Evolutionary conservation across 169 alveolate genomes (phyloP), one percentile per base, ranked within the genome.

Genomic region (Plasmodium cynomolgi): DNA sequence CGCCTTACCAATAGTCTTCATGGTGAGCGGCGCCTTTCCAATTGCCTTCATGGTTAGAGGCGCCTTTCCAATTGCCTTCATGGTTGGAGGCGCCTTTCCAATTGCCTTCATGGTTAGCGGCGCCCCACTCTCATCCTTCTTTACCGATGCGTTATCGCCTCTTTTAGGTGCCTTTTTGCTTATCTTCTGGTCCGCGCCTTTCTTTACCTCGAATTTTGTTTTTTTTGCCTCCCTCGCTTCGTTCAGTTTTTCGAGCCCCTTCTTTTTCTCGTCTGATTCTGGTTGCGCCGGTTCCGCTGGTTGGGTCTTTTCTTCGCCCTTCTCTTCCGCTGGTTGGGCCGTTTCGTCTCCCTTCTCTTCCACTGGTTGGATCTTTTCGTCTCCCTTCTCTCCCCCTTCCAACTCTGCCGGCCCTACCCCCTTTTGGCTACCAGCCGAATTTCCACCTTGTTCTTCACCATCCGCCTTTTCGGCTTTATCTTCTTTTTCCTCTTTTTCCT

Each of bases 201-300:
- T 68, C 56, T 85, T 85, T 75, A 56, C 23, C 58, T 85, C 90
- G 13, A 23, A 37, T 88, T 88, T 88, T 77, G 44, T 58, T 81
- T 79, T 88, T 79, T 88, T 80, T 23, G 81, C 31, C 68, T 88
- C 94, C 82, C 17, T 62, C 33, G 11, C 75, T 26, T 62, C 75
- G 75, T 81, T 81, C 26, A 62, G 13, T 33, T 37, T 41, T 73
- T 74, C 54, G 31, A 37, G 50, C 37, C 77, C 68, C 26, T 83
- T 83, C 71, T 83, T 58, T 68, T 68, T 83, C 15, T 68, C 62
- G 29, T 62, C 82, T n/a, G 23, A 33, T 74, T 74, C 54, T 33
- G 23, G 8, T 13, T 11, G 17, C 29, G 33, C n/a, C 41, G 23
- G 8, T 74, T 74, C 56, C 41, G 33, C 54, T 31, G 23, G 3